Evolutionary conservation across 2,329 filamentous ascomycete genomes (phyloP).

Genomic region (Epichloe glyceriae): DNA sequence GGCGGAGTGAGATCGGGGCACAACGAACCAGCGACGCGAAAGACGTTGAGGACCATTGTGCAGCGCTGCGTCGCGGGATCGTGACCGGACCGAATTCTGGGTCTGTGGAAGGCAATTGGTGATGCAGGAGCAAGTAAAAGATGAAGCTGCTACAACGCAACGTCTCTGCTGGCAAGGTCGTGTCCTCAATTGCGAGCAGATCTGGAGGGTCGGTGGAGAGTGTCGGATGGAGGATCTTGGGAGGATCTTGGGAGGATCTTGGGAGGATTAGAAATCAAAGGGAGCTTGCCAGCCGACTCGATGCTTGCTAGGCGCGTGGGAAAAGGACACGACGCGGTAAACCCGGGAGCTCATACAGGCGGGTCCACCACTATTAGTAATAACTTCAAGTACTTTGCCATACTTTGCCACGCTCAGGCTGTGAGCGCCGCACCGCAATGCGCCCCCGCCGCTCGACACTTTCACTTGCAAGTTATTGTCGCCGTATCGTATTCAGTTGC

Average conservation of each 20-base stretch:
- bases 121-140: not conserved
- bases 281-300: not conserved
- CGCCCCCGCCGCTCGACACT: not conserved
- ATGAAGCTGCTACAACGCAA: not conserved
- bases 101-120: not conserved
- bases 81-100: not conserved
- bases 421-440: not conserved
- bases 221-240: not conserved
- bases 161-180: not conserved
- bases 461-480: not conserved
- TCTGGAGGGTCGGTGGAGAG: not conserved
- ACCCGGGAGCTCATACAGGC: not conserved
- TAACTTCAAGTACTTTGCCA: too few relatives aligned
- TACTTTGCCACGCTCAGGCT: too few relatives aligned
- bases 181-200: not conserved
- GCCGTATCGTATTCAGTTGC: not conserved
- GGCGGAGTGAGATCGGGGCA: not conserved
- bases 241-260: not conserved
- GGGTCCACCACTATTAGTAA: too few relatives aligned
- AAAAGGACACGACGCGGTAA: conserved; percentile 9
- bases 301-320: not conserved
- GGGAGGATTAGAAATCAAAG: not conserved
- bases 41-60: conserved; percentile 42
- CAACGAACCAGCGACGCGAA: conserved; percentile 41
- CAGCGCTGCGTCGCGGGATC: not conserved